Base-by-base conservation (phyloP, 306 rosid genomes). In the Dalbergia cultrata region DNA sequence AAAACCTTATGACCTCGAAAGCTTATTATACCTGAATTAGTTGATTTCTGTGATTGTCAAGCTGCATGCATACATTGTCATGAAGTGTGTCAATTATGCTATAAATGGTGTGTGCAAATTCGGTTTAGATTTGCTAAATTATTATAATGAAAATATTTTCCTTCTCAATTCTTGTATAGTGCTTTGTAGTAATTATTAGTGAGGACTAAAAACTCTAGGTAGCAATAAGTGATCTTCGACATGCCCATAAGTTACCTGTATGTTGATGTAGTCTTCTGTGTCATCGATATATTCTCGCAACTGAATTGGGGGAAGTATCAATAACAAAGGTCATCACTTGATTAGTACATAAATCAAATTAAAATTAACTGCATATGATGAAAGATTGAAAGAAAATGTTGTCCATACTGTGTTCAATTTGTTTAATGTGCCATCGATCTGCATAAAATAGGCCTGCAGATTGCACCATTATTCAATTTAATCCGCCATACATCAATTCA, bases 241-340 rank as follows among this genome's bases (percentile, higher is more conserved):
- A 64, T 72, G 65, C 62, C 57, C 57, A 74, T 62, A 72, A 57
- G 43, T 74, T 86, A 92, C 97, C 90, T 90, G 97, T 86, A 93
- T 93, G 74, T 93, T 93, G 67, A 93, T 90, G 83, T 93, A 93
- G 82, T 91, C 97, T 84, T 93, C 97, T 2, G 97, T 93, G 81
- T 93, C 96, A 75, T 93, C 96, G 13, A 88, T 93, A 80, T 93
- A 93, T 68, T 93, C 96, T 6, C 96, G 91, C 72, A 93, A 80
- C 97, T 93, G 84, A 50, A 74, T 49, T 9, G 26, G 37, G 58
- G 59, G 45, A 4, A 74, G 22, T 21, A 59, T 70, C 31, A 57
- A 39, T 21, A 14, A 75, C 9, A 1, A 45, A 79, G 60, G 6
- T 81, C 33, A 52, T 17, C 72, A 65, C 33, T 60, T 59, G 17